Percentiles rank a stretch among this genome's conserved stretches.
phyloP scores from a whole-genome alignment of 331 rosid genomes.

The Acacia pycnantha region DNA sequence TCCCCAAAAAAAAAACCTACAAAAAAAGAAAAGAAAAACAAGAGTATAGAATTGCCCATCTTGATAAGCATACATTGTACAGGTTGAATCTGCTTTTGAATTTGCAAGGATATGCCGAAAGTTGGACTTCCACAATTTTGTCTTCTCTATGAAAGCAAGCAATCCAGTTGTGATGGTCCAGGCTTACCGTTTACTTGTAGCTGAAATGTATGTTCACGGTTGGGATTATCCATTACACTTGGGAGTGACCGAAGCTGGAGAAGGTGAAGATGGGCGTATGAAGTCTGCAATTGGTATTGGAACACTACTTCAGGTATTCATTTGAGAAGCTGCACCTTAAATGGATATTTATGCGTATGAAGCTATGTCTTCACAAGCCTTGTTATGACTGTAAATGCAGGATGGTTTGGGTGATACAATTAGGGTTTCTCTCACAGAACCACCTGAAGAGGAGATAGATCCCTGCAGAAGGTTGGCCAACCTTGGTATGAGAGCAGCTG shows the following conservation, averaged over 20 bases:
- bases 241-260: slow-evolving; percentile 99
- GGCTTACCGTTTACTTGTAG: slow-evolving; percentile 91
- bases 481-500: slow-evolving; percentile 86
- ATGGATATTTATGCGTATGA: background rate
- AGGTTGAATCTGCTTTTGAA: slow-evolving; percentile 99
- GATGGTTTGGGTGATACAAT: slow-evolving; percentile 99
- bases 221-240: slow-evolving; percentile 98
- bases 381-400: slow-evolving; percentile 38
- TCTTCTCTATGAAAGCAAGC: slow-evolving; percentile 99
- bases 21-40: background rate
- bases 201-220: slow-evolving; percentile 96
- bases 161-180: slow-evolving; percentile 99
- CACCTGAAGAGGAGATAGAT: slow-evolving; percentile 98
- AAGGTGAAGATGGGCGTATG: slow-evolving; percentile 99
- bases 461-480: slow-evolving; percentile 91
- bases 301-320: slow-evolving; percentile 93
- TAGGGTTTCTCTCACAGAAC: slow-evolving; percentile 97
- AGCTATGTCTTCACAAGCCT: background rate
- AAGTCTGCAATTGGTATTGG: slow-evolving; percentile 99
- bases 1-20: background rate
- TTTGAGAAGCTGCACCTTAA: slow-evolving; percentile 10
- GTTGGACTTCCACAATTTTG: slow-evolving; percentile 89
- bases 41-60: slow-evolving; percentile 5
- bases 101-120: slow-evolving; percentile 97
- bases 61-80: slow-evolving; percentile 32